Evolutionary conservation across 176 grass and related monocot genomes (phyloP).

Genomic region (Tuctoria greenei): DNA sequence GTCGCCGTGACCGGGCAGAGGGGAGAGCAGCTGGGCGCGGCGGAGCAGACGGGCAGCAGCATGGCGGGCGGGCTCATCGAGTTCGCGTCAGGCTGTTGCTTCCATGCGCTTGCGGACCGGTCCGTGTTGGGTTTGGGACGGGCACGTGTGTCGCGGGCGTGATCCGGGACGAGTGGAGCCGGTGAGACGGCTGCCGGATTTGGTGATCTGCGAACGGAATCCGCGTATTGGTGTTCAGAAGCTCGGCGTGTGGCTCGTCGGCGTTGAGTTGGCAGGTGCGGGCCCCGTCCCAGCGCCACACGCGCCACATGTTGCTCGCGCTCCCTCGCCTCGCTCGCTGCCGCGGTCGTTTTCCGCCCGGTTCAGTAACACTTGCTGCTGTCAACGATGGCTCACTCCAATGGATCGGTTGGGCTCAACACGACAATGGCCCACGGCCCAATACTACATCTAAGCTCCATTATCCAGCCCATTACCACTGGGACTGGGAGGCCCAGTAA

Average conservation of each 20-base stretch:
- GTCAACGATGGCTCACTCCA: neutral
- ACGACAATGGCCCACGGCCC: neutral
- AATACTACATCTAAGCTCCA: neutral
- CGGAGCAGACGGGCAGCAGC: conserved; percentile 66
- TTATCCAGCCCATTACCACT: neutral
- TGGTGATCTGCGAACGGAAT: conserved; percentile 27
- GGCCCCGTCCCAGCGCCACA: neutral
- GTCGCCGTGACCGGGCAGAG: conserved; percentile 41
- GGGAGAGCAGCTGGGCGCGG: conserved; percentile 52
- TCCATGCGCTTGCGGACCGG: conserved; percentile 21
- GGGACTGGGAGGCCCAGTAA: neutral
- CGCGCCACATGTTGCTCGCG: conserved; percentile 27
- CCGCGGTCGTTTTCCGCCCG: neutral
- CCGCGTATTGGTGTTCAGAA: conserved; percentile 35
- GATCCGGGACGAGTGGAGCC: conserved; percentile 51
- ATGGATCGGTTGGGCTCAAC: neutral
- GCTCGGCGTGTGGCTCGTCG: conserved; percentile 40
- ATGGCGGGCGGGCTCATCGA: conserved; percentile 37
- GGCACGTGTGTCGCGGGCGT: conserved; percentile 2
- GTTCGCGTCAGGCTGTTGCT: conserved; percentile 21
- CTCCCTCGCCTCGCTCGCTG: neutral
- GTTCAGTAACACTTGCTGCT: neutral
- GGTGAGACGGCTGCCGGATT: conserved; percentile 30
- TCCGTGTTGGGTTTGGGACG: neutral
- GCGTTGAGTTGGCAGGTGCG: conserved; percentile 5